phyloP scores from a whole-genome alignment of 1,139 yeast genomes.

The Candida neerlandica region DNA sequence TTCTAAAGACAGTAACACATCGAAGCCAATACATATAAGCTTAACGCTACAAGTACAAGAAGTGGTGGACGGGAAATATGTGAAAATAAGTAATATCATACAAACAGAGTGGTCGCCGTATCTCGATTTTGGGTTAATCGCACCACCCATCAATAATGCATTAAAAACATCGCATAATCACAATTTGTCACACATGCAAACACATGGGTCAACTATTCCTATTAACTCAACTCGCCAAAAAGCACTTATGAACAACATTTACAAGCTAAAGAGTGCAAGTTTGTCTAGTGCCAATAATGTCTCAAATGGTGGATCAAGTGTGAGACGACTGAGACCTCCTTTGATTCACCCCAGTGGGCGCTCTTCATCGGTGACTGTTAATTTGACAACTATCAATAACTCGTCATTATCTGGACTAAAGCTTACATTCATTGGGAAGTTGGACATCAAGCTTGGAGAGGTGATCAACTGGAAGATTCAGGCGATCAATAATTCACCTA shows the following conservation, averaged over 20 bases:
- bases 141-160: slow-evolving; percentile 48
- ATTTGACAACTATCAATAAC: slow-evolving; percentile 34
- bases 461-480: slow-evolving; percentile 66
- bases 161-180: slow-evolving; percentile 29
- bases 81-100: slow-evolving; percentile 34
- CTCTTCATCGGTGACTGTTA: slow-evolving; percentile 48
- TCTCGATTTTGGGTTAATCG: slow-evolving; percentile 55
- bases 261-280: slow-evolving; percentile 20
- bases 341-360: slow-evolving; percentile 25
- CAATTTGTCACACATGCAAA: slow-evolving; percentile 24
- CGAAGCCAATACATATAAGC: slow-evolving; percentile 37
- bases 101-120: slow-evolving; percentile 63
- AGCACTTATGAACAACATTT: slow-evolving; percentile 21
- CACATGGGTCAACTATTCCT: slow-evolving; percentile 18
- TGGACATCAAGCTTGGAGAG: slow-evolving; percentile 62
- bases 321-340: slow-evolving; percentile 13
- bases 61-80: slow-evolving; percentile 13
- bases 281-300: slow-evolving; percentile 11
- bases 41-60: slow-evolving; percentile 32
- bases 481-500: slow-evolving; percentile 59
- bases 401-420: slow-evolving; percentile 51
- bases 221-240: slow-evolving; percentile 20
- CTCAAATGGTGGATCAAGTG: slow-evolving; percentile 5
- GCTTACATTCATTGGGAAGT: slow-evolving; percentile 66
- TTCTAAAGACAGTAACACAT: slow-evolving; percentile 18